Evolutionary conservation across 495 filamentous ascomycete species (phyloP), one percentile per base, ranked within the genome.

Genomic region (Penicillium angulare): DNA sequence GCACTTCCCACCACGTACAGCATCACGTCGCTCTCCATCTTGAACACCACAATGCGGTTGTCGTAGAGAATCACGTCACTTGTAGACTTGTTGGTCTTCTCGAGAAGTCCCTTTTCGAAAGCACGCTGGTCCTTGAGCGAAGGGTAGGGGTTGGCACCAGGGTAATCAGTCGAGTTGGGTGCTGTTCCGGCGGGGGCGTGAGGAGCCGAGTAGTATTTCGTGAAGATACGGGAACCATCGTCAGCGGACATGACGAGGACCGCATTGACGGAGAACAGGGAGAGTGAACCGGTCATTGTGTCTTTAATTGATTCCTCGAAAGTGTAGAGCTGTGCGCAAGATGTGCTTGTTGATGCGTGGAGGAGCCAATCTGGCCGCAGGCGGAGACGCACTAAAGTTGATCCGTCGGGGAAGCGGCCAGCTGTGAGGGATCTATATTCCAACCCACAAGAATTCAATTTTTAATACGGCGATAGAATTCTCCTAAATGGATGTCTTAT

Each of bases 11-110:
- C 89, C 21, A 97, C 91, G 65, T 96, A 98, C 47, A 98, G 79
- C 84, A 95, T 95, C 22, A 99, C 90, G 70, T 99, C 93, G 56
- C 87, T 88, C 77, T 98, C 93, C 73, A 86, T 86, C 82, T 97
- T 97, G 79, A 95, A 99, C 26, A 97, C 89, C 26, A 97, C 90
- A 27, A 97, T 83, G 56, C 88, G 84, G 72, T 89, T 90, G 70
- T 97, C 93, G 74, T 95, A 97, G 41, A 97, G 82, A 47, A 98
- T 95, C 59, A 98, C 90, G 73, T 98, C 93, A 47, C 86, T 88
- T 20, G 83, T 88, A 62, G 92, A 89, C 77, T 98, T 98, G 56
- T 88, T 90, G 13, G 93, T 98, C 80, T 98, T 98, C 52, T 93
- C 89, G 36, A 96, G 73, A 20, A 98, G 80, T 12, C 90, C 93